phyloP scores from a whole-genome alignment of 2,329 filamentous ascomycete species.

The Botrytis byssoidea region DNA sequence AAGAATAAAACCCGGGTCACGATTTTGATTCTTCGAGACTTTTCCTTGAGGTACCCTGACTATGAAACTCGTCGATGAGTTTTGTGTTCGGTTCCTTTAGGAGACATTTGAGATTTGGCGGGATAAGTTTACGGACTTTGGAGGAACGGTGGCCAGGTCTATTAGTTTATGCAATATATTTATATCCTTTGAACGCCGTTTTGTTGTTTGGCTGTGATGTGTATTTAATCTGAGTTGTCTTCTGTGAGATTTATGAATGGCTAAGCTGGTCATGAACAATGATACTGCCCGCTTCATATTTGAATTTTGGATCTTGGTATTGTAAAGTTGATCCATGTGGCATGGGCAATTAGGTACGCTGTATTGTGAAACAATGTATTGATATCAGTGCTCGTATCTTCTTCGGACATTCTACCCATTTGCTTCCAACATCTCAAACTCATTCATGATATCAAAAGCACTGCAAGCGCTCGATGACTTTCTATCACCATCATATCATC shows the following conservation, averaged over 20 bases:
- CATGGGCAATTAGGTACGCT: background rate
- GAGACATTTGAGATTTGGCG: conserved; percentile 42
- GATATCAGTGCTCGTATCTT: background rate
- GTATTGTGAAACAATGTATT: background rate
- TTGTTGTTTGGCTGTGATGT: background rate
- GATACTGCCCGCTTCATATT: background rate
- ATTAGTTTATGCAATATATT: background rate
- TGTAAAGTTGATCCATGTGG: background rate
- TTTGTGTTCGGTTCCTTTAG: conserved; percentile 39
- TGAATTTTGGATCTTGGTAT: background rate
- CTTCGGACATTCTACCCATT: background rate
- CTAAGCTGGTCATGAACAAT: background rate
- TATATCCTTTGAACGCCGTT: background rate
- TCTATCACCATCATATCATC: too few species aligned
- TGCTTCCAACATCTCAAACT: background rate
- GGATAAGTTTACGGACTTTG: background rate
- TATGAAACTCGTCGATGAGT: conserved; percentile 33
- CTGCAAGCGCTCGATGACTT: background rate
- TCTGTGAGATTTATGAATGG: background rate
- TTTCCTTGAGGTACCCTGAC: conserved; percentile 36
- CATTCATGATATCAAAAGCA: background rate
- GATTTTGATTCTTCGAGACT: conserved; percentile 41
- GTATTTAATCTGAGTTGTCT: background rate
- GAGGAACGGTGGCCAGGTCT: background rate
- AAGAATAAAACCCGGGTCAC: conserved; percentile 46